These are phyloP conservation scores for Fusarium ambrosium DNA, from an alignment of 2,329 filamentous ascomycete species.

Conservation along the genomic window DNA sequence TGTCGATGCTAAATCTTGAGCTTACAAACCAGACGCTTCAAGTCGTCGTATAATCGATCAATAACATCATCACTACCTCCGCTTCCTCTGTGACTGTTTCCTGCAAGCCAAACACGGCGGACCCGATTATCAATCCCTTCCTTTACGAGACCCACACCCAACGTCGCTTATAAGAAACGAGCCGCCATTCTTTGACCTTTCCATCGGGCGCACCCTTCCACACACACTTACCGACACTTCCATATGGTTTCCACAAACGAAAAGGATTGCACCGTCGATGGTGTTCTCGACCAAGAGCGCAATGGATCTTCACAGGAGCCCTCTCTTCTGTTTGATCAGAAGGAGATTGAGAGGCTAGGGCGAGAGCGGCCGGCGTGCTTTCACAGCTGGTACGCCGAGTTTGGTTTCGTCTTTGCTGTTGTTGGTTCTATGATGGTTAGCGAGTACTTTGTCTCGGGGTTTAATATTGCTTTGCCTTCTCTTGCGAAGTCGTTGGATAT, in stretches of 20 bases:
- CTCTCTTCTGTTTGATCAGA: conserved; percentile 31
- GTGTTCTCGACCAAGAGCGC: conserved; percentile 7
- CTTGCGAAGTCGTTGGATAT: conserved; percentile 74
- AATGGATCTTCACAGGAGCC: not conserved
- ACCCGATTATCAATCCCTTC: not conserved
- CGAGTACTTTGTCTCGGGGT: conserved; percentile 84
- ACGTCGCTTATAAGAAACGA: conserved; percentile 4
- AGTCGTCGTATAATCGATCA: not conserved
- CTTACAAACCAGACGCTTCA: not conserved
- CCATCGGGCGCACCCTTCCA: not conserved
- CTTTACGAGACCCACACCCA: not conserved
- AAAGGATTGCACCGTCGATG: not conserved
- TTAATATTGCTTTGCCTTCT: conserved; percentile 78
- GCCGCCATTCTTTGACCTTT: not conserved
- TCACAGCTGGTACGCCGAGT: conserved; percentile 65
- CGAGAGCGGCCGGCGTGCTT: conserved; percentile 72
- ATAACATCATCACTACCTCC: not conserved
- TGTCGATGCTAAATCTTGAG: not conserved
- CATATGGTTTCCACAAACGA: conserved; percentile 3
- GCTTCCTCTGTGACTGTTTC: not conserved
- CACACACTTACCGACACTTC: not conserved
- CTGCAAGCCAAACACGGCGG: not conserved
- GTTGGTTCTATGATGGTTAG: conserved; percentile 74
- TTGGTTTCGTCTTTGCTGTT: conserved; percentile 73
- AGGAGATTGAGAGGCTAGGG: conserved; percentile 70